Conservation (phyloP, 495 filamentous ascomycete genomes). For the Hamigera avellanea region DNA sequence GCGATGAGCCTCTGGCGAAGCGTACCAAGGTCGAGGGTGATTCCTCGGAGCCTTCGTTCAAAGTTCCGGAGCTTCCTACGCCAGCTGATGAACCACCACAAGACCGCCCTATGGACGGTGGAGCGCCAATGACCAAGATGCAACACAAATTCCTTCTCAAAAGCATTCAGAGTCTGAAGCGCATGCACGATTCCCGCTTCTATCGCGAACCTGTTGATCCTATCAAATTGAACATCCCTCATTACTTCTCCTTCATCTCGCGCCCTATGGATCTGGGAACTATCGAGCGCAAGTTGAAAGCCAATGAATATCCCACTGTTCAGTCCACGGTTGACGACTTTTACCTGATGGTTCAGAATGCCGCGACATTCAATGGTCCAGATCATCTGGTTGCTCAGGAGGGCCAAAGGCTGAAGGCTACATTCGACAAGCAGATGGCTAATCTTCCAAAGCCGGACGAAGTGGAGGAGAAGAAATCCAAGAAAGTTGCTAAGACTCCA, state of each 20-base stretch:
- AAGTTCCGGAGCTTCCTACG: conserved; percentile 23
- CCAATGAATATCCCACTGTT: conserved; percentile 49
- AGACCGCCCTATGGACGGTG: conserved; percentile 3
- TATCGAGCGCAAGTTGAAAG: conserved; percentile 71
- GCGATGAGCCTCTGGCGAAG: conserved; percentile 68
- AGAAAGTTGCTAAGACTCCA: conserved; percentile 41
- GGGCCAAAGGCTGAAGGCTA: conserved; percentile 48
- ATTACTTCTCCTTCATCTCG: conserved; percentile 59
- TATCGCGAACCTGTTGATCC: conserved; percentile 70
- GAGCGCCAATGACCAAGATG: conserved; percentile 35
- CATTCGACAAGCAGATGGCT: conserved; percentile 47
- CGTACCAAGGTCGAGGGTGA: conserved; percentile 53
- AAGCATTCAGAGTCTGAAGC: conserved; percentile 59
- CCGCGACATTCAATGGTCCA: conserved; percentile 68
- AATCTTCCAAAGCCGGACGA: conserved; percentile 39
- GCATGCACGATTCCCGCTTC: conserved; percentile 59
- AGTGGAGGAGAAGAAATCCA: conserved; percentile 49
- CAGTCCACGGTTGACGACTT: conserved; percentile 62
- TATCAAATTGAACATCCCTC: conserved; percentile 52
- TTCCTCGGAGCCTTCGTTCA: conserved; percentile 15
- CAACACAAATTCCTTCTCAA: conserved; percentile 46
- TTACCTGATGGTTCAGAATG: conserved; percentile 62
- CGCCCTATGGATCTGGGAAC: conserved; percentile 73
- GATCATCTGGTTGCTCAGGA: conserved; percentile 55
- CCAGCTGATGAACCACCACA: conserved; percentile 14